These are phyloP conservation scores for Ramaria sp. DNA, from an alignment of 768 basidiomycete species.

Conservation along the genomic window DNA sequence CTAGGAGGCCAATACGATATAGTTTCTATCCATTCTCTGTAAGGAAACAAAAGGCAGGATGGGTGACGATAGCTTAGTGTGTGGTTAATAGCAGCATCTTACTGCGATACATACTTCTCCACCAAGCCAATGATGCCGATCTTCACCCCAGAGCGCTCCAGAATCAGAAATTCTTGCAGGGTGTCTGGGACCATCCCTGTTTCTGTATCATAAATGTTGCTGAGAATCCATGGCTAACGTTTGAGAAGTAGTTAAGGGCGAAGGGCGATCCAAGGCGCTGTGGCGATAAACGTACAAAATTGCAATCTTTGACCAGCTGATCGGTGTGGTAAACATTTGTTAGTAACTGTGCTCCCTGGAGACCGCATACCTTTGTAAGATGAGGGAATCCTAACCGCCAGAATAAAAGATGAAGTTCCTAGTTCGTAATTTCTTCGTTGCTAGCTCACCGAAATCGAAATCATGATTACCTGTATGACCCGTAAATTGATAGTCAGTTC, in stretches of 20 bases:
- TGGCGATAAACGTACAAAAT: slow-evolving; percentile 43
- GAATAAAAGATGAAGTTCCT: neutral
- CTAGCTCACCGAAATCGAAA: slow-evolving; percentile 66
- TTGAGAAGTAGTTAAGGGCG: neutral
- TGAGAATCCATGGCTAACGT: slow-evolving; percentile 75
- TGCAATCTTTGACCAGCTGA: slow-evolving; percentile 55
- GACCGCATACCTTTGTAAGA: slow-evolving; percentile 28
- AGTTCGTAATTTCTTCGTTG: neutral
- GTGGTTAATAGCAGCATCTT: neutral
- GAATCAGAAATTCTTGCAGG: slow-evolving; percentile 48
- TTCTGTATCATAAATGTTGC: slow-evolving; percentile 76
- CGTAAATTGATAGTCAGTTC: neutral
- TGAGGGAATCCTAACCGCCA: slow-evolving; percentile 43
- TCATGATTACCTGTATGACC: slow-evolving; percentile 75
- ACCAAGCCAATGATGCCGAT: slow-evolving; percentile 82
- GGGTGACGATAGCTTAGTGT: neutral
- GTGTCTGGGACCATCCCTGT: slow-evolving; percentile 45
- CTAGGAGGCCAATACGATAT: slow-evolving; percentile 77
- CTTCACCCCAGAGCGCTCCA: slow-evolving; percentile 59
- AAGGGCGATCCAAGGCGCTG: no score
- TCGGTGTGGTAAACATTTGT: slow-evolving; percentile 13
- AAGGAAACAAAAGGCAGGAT: neutral
- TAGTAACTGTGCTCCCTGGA: neutral
- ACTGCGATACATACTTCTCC: slow-evolving; percentile 47
- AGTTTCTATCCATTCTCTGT: slow-evolving; percentile 82